A percentile compares a stretch with the other conserved stretches of the same genome.
phyloP scores from a whole-genome alignment of 805 yeast genomes.

The Zygotorulaspora sp. region DNA sequence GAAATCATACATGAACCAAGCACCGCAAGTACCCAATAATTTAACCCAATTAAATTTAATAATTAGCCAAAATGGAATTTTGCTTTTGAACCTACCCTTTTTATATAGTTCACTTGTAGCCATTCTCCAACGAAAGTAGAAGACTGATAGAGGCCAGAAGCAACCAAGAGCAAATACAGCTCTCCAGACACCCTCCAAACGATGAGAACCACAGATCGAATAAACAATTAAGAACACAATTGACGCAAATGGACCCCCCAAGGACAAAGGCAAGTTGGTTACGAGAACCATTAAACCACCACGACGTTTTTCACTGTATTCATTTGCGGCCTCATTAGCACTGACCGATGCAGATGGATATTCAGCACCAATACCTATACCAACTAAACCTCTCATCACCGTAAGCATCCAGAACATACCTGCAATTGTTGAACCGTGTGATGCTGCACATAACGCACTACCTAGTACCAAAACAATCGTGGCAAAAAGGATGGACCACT shows the following conservation, averaged over 20 bases:
- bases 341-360: constrained; percentile 66
- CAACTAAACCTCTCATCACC: constrained; percentile 69
- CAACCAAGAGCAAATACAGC: constrained; percentile 61
- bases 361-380: constrained; percentile 77
- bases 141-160: constrained; percentile 66
- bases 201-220: constrained; percentile 48
- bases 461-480: constrained; percentile 60
- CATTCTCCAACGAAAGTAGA: constrained; percentile 68
- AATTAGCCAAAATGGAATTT: constrained; percentile 56
- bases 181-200: constrained; percentile 59
- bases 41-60: constrained; percentile 65
- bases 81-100: constrained; percentile 55
- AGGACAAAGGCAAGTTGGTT: constrained; percentile 66
- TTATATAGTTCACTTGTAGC: constrained; percentile 60
- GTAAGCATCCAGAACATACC: constrained; percentile 78
- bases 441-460: constrained; percentile 61
- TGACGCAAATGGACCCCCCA: constrained; percentile 77
- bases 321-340: constrained; percentile 72
- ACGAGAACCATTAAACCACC: constrained; percentile 63
- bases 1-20: constrained; percentile 80
- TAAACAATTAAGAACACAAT: constrained; percentile 64
- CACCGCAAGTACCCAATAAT: constrained; percentile 62
- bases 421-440: constrained; percentile 53
- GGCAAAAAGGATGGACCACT: constrained; percentile 63
- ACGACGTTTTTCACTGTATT: constrained; percentile 51